A percentile compares a stretch with the other conserved stretches of the same genome.
Evolutionary conservation across 2,329 filamentous ascomycete genomes (phyloP).

Genomic region (Monilinia laxa): DNA sequence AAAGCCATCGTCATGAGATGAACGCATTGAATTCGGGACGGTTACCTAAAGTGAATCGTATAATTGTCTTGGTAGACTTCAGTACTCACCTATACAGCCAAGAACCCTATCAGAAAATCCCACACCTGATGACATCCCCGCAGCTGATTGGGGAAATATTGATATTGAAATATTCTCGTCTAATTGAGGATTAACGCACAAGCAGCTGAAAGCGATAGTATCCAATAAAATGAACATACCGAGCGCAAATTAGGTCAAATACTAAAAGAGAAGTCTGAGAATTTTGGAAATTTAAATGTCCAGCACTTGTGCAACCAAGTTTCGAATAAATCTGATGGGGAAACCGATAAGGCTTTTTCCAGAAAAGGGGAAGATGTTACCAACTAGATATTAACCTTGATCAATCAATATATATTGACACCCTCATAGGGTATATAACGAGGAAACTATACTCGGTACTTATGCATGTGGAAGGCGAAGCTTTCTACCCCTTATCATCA

Average conservation of each 20-base stretch:
- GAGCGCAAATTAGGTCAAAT: background rate
- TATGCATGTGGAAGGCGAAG: slow-evolving; percentile 18
- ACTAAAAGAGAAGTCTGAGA: background rate
- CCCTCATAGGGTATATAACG: background rate
- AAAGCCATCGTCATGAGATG: background rate
- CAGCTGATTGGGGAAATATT: background rate
- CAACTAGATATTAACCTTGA: too few species aligned
- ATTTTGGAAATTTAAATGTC: background rate
- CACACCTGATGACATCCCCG: slow-evolving; percentile 1
- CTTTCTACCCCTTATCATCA: slow-evolving; percentile 3
- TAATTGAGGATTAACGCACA: background rate
- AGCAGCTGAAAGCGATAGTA: slow-evolving; percentile 1
- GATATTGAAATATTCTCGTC: background rate
- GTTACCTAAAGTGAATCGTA: background rate
- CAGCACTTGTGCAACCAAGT: background rate
- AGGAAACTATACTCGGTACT: slow-evolving; percentile 2
- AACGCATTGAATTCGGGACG: background rate
- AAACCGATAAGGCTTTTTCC: slow-evolving; percentile 15
- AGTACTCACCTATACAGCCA: background rate
- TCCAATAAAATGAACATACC: background rate
- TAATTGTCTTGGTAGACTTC: background rate
- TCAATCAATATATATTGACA: background rate
- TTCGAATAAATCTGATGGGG: background rate
- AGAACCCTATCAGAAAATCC: background rate
- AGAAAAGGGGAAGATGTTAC: background rate